Percentiles rank a stretch among this genome's conserved stretches.
These are phyloP conservation scores for Guyanaporus albipodus DNA, from an alignment of 768 basidiomycete species.

Conservation along the genomic window DNA sequence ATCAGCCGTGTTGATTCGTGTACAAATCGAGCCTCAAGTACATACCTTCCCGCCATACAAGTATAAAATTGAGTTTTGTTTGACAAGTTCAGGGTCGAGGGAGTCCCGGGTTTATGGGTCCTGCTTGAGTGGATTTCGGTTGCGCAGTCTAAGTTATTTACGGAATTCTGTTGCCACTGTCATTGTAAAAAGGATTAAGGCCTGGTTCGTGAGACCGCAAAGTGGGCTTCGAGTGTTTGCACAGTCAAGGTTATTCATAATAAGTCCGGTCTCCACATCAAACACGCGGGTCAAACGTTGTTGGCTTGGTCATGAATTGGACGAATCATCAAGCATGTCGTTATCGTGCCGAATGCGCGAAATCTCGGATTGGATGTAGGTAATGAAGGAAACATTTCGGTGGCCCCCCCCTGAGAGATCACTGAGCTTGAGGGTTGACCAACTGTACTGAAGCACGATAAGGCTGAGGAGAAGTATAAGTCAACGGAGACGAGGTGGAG, in stretches of 20 bases:
- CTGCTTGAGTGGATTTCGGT: slow-evolving; percentile 2
- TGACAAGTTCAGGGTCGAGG: neutral
- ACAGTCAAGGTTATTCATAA: neutral
- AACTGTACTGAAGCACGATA: too few species aligned
- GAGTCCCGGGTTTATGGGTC: neutral
- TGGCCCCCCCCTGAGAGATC: too few species aligned
- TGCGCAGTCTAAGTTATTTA: neutral
- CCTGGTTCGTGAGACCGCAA: slow-evolving; percentile 5
- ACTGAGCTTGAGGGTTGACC: too few species aligned
- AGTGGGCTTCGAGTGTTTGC: neutral
- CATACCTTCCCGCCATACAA: too few species aligned
- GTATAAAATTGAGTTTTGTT: too few species aligned
- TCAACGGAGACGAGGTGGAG: neutral
- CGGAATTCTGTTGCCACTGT: neutral
- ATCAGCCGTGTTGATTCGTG: too few species aligned
- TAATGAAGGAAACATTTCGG: too few species aligned
- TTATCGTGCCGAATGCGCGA: neutral
- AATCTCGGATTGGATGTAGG: neutral
- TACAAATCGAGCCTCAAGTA: too few species aligned
- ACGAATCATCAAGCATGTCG: neutral
- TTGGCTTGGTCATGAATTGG: neutral
- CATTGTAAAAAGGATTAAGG: neutral
- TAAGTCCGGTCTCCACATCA: neutral
- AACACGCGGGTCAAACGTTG: neutral
- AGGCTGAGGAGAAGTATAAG: too few species aligned